Base-by-base conservation (phyloP, 1,139 yeast species). In the Candida sp. region DNA sequence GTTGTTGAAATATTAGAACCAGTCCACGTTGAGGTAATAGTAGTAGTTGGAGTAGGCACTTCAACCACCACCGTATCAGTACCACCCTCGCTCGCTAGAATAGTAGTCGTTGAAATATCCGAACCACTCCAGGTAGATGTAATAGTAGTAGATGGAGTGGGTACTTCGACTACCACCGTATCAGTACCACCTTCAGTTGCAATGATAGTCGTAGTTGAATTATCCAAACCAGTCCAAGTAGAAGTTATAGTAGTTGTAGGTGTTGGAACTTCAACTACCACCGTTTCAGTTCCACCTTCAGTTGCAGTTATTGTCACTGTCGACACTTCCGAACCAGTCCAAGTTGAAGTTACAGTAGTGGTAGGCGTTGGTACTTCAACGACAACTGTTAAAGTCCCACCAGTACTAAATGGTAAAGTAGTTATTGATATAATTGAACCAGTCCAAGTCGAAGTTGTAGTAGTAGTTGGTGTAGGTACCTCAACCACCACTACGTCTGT, bases 281-380 rank as follows among this genome's bases (percentile, higher is more conserved):
- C 36, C 35, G 12, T 19, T 38, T 52, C 52, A 1, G 57, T 50
- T 3, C 46, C 55, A 12, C 42, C 46, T 4, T 46, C 48, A 11
- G 50, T 34, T 9, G 22, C 30, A 9, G 52, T 40, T 3, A 32
- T 19, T 6, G 57, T 53, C 3, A 22, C 45, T 40, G 50, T 43
- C 2, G 46, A 11, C 5, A 41, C 36, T 3, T 11, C 19, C 5
- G 45, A 21, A 5, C 44, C 46, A 23, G 45, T 35, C 27, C 37
- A 36, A 21, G 49, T 38, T 49, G 50, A 46, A 15, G 43, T 40
- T 5, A 37, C 23, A 11, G 52, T 47, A 4, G 22, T 41, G 6
- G 49, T 51, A 21, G 54, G 51, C 8, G 33, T 34, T 4, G 64
- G 63, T 11, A 49, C 51, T 8, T 54, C 51, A 19, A 57, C 54